These are phyloP conservation scores for Petasospora fabianii DNA, from an alignment of 1,139 yeast genomes.

Conservation along the genomic window DNA sequence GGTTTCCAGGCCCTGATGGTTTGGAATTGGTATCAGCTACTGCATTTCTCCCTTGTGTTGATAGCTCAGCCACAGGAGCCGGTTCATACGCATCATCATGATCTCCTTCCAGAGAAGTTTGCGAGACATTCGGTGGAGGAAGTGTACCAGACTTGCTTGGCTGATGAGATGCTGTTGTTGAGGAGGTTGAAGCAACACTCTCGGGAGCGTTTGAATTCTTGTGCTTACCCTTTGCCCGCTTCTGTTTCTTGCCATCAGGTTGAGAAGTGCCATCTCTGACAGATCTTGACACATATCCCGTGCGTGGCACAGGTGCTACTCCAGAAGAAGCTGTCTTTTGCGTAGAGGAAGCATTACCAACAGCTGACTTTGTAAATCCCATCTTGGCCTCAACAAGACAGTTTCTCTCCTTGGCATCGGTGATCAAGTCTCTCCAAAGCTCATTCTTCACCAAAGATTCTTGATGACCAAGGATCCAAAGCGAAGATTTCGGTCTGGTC, in stretches of 20 bases:
- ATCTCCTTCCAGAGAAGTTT: too few species aligned
- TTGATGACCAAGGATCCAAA: slow-evolving; percentile 88
- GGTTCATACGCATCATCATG: too few species aligned
- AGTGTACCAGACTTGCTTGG: background rate
- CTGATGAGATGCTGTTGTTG: too few species aligned
- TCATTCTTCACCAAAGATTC: slow-evolving; percentile 56
- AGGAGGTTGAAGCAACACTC: too few species aligned
- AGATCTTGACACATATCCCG: background rate
- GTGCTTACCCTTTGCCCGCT: background rate
- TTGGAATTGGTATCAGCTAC: too few species aligned
- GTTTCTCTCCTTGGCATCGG: slow-evolving; percentile 55
- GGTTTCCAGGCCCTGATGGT: too few species aligned
- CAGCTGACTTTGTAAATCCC: slow-evolving; percentile 30
- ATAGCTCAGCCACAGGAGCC: too few species aligned
- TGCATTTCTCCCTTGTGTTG: too few species aligned
- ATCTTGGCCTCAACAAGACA: slow-evolving; percentile 31
- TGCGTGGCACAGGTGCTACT: background rate
- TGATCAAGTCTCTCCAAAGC: slow-evolving; percentile 66
- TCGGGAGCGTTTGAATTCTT: background rate
- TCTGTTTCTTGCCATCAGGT: background rate
- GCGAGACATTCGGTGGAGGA: background rate
- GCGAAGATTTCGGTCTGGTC: slow-evolving; percentile 87
- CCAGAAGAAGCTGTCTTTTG: background rate
- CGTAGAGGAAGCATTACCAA: background rate
- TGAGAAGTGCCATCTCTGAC: background rate